Evolutionary conservation across 257 asterid genomes (phyloP).

Genomic region (Nicotiana obtusifolia): DNA sequence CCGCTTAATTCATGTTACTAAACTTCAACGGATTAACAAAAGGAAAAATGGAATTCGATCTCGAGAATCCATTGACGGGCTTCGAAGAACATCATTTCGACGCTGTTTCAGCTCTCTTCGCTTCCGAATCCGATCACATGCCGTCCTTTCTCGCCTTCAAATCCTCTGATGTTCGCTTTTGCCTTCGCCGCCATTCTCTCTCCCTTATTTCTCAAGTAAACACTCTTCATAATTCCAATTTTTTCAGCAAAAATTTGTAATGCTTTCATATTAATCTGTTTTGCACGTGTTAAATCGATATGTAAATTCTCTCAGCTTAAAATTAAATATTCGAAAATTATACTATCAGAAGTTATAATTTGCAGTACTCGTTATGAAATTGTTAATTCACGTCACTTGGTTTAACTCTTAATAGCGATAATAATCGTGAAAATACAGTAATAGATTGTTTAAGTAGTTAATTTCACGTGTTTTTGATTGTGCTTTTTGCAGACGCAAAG

Average conservation of each 20-base stretch:
- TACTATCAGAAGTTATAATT: no score
- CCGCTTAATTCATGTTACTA: neutral
- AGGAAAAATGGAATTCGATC: constrained; percentile 37
- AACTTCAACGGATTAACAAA: neutral
- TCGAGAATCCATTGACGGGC: constrained; percentile 38
- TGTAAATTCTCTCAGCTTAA: neutral
- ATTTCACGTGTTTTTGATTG: neutral
- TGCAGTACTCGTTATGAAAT: neutral
- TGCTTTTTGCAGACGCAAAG: constrained; percentile 31
- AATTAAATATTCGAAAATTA: no score
- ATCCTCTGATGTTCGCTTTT: constrained; percentile 23
- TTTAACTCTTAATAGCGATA: no score
- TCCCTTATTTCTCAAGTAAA: constrained; percentile 38
- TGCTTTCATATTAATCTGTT: neutral
- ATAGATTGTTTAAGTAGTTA: neutral
- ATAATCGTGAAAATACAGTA: no score
- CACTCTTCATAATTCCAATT: neutral
- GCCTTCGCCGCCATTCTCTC: constrained; percentile 41
- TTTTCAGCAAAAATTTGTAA: neutral
- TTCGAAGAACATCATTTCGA: constrained; percentile 26
- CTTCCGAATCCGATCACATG: constrained; percentile 47
- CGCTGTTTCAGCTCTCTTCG: constrained; percentile 43
- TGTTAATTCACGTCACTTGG: neutral
- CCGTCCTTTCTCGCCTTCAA: constrained; percentile 31
- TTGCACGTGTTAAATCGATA: neutral